These are phyloP conservation scores for Moesziomyces globuligerus DNA, from an alignment of 1,284 basidiomycete genomes.

Conservation along the genomic window DNA sequence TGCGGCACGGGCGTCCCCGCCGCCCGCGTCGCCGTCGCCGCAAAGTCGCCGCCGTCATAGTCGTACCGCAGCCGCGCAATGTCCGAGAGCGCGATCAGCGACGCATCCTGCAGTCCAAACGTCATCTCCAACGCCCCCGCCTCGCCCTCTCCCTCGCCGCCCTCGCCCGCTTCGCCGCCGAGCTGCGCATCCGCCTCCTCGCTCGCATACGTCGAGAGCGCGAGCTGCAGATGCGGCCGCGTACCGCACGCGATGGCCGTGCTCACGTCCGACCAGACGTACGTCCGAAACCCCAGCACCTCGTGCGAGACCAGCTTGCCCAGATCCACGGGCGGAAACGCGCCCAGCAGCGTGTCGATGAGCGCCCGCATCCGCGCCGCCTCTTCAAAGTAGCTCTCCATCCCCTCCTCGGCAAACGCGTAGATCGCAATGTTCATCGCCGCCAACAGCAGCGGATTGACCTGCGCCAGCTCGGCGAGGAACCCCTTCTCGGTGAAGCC, in stretches of 20 bases:
- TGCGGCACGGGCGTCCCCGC: slow-evolving; percentile 20
- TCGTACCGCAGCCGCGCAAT: slow-evolving; percentile 36
- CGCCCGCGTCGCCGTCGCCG: slow-evolving; percentile 8
- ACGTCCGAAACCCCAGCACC: slow-evolving; percentile 33
- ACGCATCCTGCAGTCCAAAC: slow-evolving; percentile 24
- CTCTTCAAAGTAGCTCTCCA: slow-evolving; percentile 38
- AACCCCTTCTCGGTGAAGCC: slow-evolving; percentile 39
- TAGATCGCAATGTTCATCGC: slow-evolving; percentile 44
- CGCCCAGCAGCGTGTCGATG: slow-evolving; percentile 27
- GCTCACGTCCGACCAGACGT: slow-evolving; percentile 35
- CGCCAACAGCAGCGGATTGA: slow-evolving; percentile 34
- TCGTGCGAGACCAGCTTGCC: slow-evolving; percentile 25
- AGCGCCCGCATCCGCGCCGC: slow-evolving; percentile 23
- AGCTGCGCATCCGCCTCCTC: too few species aligned
- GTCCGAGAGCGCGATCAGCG: slow-evolving; percentile 35
- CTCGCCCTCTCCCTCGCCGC: not conserved
- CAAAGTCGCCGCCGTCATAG: slow-evolving; percentile 35
- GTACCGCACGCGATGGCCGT: slow-evolving; percentile 37
- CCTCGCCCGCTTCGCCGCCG: too few species aligned
- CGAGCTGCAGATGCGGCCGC: slow-evolving; percentile 33
- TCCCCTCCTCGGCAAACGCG: slow-evolving; percentile 38
- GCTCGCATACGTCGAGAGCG: slow-evolving; percentile 12
- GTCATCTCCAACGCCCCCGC: slow-evolving; percentile 4
- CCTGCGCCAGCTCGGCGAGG: slow-evolving; percentile 13
- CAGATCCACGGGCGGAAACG: slow-evolving; percentile 32